Evolutionary conservation across 2,329 filamentous ascomycete species (phyloP).

Genomic region (Xylariaceae sp.): DNA sequence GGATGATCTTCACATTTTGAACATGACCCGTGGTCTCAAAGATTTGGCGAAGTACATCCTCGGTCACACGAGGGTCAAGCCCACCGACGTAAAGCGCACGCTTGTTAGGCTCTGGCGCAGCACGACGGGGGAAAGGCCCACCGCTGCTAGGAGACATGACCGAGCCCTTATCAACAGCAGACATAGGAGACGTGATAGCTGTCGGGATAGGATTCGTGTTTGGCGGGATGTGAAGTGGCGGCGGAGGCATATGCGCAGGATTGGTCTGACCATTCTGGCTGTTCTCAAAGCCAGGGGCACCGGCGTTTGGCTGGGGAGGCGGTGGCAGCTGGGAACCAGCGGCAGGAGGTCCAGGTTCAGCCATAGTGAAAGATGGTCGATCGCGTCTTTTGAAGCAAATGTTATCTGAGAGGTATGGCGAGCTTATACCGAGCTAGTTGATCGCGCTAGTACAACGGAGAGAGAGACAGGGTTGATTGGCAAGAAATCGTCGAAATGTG

Average conservation of each 20-base stretch:
- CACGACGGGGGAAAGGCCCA: conserved; percentile 80
- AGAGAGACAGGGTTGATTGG: conserved; percentile 1
- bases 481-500: conserved; percentile 1
- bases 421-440: conserved; percentile 17
- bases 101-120: conserved; percentile 98
- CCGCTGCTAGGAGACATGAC: conserved; percentile 86
- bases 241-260: conserved; percentile 82
- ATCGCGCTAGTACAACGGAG: conserved; percentile 11
- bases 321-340: conserved; percentile 68
- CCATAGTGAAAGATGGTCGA: conserved; percentile 59
- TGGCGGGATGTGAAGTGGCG: conserved; percentile 89
- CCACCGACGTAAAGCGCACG: conserved; percentile 94
- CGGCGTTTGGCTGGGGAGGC: conserved; percentile 68
- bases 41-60: conserved; percentile 95
- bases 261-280: conserved; percentile 72
- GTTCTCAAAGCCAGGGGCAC: conserved; percentile 77
- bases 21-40: conserved; percentile 99
- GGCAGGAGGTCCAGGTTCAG: conserved; percentile 70
- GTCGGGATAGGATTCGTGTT: conserved; percentile 96
- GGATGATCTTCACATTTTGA: conserved; percentile 98
- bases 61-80: conserved; percentile 90
- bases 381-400: conserved; percentile 9
- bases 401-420: conserved; percentile 4
- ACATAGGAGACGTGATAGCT: conserved; percentile 86
- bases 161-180: conserved; percentile 58